Percentiles rank a stretch among this genome's conserved stretches.
These are phyloP conservation scores for Phytophthora chlamydospora DNA, from an alignment of 352 stramenopile genomes.

Conservation along the genomic window DNA sequence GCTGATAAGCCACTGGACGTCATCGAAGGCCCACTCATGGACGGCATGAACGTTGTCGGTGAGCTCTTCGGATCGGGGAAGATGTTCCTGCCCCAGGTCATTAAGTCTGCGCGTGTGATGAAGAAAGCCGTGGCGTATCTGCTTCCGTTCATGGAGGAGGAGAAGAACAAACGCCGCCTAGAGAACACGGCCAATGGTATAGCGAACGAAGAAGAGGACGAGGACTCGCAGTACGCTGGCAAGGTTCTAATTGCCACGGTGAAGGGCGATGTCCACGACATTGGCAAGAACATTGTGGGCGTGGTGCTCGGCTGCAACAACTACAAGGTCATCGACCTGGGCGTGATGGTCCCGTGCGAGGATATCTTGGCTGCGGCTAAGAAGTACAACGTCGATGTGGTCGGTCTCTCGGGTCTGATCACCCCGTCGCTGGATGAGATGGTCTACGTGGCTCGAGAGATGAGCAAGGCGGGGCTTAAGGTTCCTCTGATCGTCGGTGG, in stretches of 20 bases:
- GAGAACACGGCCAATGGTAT: slow-evolving; percentile 81
- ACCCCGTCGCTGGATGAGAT: slow-evolving; percentile 98
- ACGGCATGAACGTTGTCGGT: slow-evolving; percentile 98
- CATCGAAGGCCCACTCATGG: slow-evolving; percentile 98
- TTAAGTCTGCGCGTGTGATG: slow-evolving; percentile 98
- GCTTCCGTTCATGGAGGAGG: slow-evolving; percentile 97
- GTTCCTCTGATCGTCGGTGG: slow-evolving; percentile 97
- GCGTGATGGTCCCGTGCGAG: slow-evolving; percentile 96
- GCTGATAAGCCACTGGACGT: slow-evolving; percentile 91
- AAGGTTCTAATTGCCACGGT: slow-evolving; percentile 98
- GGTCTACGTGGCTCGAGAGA: slow-evolving; percentile 96
- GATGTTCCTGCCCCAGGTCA: slow-evolving; percentile 99
- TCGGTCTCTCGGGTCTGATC: slow-evolving; percentile 97
- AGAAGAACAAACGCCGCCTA: slow-evolving; percentile 91
- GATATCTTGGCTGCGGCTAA: slow-evolving; percentile 71
- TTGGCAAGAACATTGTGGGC: slow-evolving; percentile 99
- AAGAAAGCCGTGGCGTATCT: slow-evolving; percentile 99
- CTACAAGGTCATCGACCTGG: slow-evolving; percentile 97
- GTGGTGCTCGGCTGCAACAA: slow-evolving; percentile 99
- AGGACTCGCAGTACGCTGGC: slow-evolving; percentile 86
- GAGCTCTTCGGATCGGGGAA: slow-evolving; percentile 97
- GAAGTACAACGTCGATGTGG: slow-evolving; percentile 93
- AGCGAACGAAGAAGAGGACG: slow-evolving; percentile 79
- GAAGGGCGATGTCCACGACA: slow-evolving; percentile 99
- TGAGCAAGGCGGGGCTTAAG: slow-evolving; percentile 94